Base-by-base conservation (phyloP, 148 eudicot species). In the Chenopodium album region DNA sequence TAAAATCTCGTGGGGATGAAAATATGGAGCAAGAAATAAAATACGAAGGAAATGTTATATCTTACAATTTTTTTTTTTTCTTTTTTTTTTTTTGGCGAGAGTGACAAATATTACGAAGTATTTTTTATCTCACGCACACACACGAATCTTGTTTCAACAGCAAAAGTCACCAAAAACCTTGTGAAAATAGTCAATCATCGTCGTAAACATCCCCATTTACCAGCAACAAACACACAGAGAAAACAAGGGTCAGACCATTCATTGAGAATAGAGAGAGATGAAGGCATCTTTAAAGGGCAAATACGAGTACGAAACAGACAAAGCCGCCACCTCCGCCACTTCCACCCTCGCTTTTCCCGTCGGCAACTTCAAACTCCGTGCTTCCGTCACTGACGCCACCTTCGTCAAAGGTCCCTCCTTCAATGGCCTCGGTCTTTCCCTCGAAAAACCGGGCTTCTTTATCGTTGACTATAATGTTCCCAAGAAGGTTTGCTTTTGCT, bases 361-460 rank as follows among this genome's bases (percentile, higher is more conserved):
- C 84, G 98, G 97, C 64, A 90, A 93, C 83, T 79, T 93, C 77
- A 93, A 86, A 82, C 92, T 95, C 64, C 90, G 90, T 7, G 97
- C 96, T n/a, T 91, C 97, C 77, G 29, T 93, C 78, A 88, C 98
- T 48, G 98, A 95, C 56, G 96, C 97, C 78, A 86, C 94, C 72
- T 83, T 95, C 80, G 80, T 83, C 87, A 89, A 82, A 76, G 94
- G 94, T 22, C 97, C 97, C 69, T 84, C 91, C 83, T 86, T 95
- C 37, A 87, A 88, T 78, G 96, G 94, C 83, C 81, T 95, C 16
- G 87, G 90, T 22, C 80, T 95, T 20, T 86, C 95, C 66, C 76
- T 95, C 12, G 97, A 95, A 52, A 93, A 91, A 69, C 97, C 98
- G 2, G 97, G 97, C 16, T 89, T 82, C 82, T 93, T 95, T 84